These are phyloP conservation scores for Crucibulum laeve DNA, from an alignment of 768 basidiomycete genomes.

Conservation along the genomic window DNA sequence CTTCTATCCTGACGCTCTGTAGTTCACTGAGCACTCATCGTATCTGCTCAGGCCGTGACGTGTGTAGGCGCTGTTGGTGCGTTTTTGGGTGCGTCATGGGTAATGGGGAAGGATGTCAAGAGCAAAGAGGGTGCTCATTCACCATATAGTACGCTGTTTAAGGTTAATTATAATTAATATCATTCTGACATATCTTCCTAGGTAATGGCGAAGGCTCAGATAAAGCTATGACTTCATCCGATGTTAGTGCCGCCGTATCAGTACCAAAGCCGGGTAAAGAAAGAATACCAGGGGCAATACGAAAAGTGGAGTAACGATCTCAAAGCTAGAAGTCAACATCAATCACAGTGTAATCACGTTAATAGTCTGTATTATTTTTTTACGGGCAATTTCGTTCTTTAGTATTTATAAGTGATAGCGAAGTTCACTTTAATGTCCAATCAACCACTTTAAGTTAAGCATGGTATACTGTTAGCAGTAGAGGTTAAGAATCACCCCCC, in stretches of 20 bases:
- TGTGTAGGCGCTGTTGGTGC: slow-evolving; percentile 20
- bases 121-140: slow-evolving; percentile 26
- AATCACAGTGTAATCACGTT: not conserved
- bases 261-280: slow-evolving; percentile 26
- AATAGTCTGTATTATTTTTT: not conserved
- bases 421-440: no score
- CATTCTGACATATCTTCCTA: not conserved
- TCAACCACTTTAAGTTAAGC: no score
- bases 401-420: no score
- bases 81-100: slow-evolving; percentile 28
- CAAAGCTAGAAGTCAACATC: not conserved
- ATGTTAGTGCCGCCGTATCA: slow-evolving; percentile 33
- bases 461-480: no score
- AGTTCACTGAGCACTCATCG: not conserved
- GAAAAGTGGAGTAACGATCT: not conserved
- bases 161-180: no score
- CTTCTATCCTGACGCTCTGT: not conserved
- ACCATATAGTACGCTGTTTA: slow-evolving; percentile 22
- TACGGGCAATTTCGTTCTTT: not conserved
- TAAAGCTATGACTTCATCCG: slow-evolving; percentile 31
- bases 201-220: slow-evolving; percentile 18
- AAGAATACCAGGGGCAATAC: slow-evolving; percentile 9
- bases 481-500: no score
- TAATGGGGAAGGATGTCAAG: slow-evolving; percentile 25
- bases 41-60: slow-evolving; percentile 20